Conservation (phyloP, 768 basidiomycete genomes). For the Tylopilus intermedius region DNA sequence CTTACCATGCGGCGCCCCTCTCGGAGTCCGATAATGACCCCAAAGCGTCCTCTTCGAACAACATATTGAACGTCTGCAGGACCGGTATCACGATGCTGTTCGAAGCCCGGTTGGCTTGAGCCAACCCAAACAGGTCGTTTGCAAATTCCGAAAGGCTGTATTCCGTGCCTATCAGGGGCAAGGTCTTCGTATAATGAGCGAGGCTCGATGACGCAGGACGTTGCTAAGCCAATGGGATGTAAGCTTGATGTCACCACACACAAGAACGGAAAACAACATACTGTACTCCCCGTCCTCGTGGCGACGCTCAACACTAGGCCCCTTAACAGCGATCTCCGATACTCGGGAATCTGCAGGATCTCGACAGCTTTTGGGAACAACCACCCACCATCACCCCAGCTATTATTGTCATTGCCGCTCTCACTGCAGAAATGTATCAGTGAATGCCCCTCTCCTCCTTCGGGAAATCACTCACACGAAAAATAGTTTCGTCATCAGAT, state of each 20-base stretch:
- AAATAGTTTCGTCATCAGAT: conserved; percentile 51
- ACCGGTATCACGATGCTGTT: conserved; percentile 82
- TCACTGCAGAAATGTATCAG: conserved; percentile 25
- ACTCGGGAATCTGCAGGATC: conserved; percentile 57
- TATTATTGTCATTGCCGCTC: conserved; percentile 24
- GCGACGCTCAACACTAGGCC: conserved; percentile 78
- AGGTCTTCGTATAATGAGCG: conserved; percentile 47
- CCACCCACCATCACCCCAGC: conserved; percentile 72
- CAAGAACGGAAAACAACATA: conserved; percentile 37
- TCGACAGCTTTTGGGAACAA: conserved; percentile 70
- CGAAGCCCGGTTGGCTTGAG: conserved; percentile 46
- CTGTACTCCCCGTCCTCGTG: conserved; percentile 81
- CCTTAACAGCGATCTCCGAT: conserved; percentile 56
- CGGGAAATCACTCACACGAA: conserved; percentile 35
- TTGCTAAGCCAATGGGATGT: conserved; percentile 45
- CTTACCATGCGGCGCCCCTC: conserved; percentile 51
- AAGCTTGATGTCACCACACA: conserved; percentile 9
- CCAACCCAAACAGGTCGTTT: conserved; percentile 53
- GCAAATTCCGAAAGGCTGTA: conserved; percentile 53
- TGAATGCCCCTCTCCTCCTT: not conserved
- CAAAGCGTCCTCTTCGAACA: conserved; percentile 68
- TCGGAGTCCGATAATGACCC: conserved; percentile 41
- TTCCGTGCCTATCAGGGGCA: conserved; percentile 40
- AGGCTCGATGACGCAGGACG: conserved; percentile 61
- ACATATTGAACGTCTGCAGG: conserved; percentile 65